Evolutionary conservation across 2,329 filamentous ascomycete genomes (phyloP), one percentile per base, ranked within the genome.

Genomic region (Penicillium glabrum): DNA sequence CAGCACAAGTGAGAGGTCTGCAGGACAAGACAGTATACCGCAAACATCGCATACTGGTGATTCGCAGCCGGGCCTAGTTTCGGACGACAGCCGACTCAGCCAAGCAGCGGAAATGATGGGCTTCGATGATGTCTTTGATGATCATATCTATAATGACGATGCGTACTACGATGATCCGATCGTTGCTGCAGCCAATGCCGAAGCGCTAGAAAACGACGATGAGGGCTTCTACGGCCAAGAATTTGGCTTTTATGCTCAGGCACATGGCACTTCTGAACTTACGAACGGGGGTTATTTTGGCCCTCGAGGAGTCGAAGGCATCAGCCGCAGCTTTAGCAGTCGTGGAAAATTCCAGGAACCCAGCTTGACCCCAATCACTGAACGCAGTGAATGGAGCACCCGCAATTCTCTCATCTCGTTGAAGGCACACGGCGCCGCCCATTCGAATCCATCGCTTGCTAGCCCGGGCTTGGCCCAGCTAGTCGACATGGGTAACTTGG

Each of bases 171-270:
- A 98, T 63, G 93, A 97, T 66, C 86, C 87, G 31, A 95, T 98
- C 65, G 96, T 99, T 58, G 93, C 93, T 0, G 95, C 92, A 56
- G 95, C 95, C 5, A 99, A 99, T 66, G 93, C 93, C 0, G 93
- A 95, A 71, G 95, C 90, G 1, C 81, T 99, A 8, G 93, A 95
- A 46, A 93, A 91, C 64, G 95, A 99, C 68, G 88, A 88, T 7
- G 93, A 97, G 61, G 93, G 91, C 0, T 96, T 95, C 79, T 99
- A 99, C 69, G 95, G 95, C 0, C 89, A 92, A 64, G 95, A 99
- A 72, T 99, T 99, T 69, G 93, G 92, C 0, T 99, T 99, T 73
- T 99, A 96, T 72, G 91, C 93, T 24, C 74, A 77, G 19, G 72
- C 76, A 11, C 72, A 80, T 46, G 80, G 79, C 21, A 78, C 77